Evolutionary conservation across 768 basidiomycete species (phyloP), one percentile per base, ranked within the genome.

Genomic region (Strobilomyces echinocephalus): DNA sequence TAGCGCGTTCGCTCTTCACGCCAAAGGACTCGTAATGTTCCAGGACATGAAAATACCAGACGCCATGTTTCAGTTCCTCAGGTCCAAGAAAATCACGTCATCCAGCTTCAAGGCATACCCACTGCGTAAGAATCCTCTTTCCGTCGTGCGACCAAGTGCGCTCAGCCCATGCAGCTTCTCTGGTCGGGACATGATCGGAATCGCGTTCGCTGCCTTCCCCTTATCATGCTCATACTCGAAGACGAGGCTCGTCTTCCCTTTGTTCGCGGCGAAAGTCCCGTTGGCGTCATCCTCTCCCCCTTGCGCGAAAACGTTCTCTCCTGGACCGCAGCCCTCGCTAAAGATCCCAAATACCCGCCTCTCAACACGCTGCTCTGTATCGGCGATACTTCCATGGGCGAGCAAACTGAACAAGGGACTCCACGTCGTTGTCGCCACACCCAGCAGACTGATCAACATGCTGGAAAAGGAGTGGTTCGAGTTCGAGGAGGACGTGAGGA

Each of bases 11-110:
- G 0, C 28, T 21, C 18, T n/a, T 18, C 18, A 21, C 30, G 31
- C 44, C 16, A 10, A 21, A 56, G 58, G 31, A 55, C 60, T 49
- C 36, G 54, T 60, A 45, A 52, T 55, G 36, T 45, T 46, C 34
- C 55, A 95, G 89, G 95, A 98, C 66, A 99, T 99, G 97, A 98
- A 97, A 76, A 85, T 99, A n/a, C 97, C 95, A 8, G 80, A 80
- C 38, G 79, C 86, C 3, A 83, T 98, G 41, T 73, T 98, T 9
- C 81, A 89, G 53, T 87, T 87, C 69, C 78, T 99, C 45, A 87
- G 84, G 69, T 78, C 82, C 31, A 93, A 94, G 53, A 86, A 89
- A 45, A 99, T 99, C 63, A 76, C 3, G 95, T 95, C 2, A 99
- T 99, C 62, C 97, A 99, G 68, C 76, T 97, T 16, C 97, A 98